Conservation (phyloP, 352 stramenopile species). For the Pythium sp. region DNA sequence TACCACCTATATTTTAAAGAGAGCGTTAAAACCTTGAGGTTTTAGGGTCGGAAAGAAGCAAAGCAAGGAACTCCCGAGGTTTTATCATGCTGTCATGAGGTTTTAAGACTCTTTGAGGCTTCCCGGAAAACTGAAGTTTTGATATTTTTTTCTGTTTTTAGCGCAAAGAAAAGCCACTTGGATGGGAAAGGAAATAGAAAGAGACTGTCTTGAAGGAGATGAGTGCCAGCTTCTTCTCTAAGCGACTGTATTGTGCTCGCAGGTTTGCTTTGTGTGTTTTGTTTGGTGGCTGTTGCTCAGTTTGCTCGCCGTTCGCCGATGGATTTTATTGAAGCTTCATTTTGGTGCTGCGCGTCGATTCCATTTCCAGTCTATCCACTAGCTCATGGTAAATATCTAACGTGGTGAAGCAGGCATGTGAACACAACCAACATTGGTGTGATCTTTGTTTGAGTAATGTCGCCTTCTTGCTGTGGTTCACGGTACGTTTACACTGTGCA, state of each 20-base stretch:
- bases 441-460: background rate
- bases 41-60: background rate
- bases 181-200: background rate
- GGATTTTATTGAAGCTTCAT: background rate
- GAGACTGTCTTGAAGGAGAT: background rate
- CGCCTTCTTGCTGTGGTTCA: background rate
- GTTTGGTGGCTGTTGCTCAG: background rate
- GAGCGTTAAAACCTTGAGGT: background rate
- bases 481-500: background rate
- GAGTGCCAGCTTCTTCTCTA: background rate
- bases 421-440: background rate
- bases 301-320: too few relatives aligned
- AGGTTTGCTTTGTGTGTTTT: background rate
- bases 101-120: background rate
- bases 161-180: background rate
- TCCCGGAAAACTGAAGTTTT: constrained; percentile 12
- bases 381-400: too few relatives aligned
- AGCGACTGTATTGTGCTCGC: background rate
- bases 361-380: too few relatives aligned
- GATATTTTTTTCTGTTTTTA: constrained; percentile 11
- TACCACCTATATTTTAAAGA: too few relatives aligned
- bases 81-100: constrained; percentile 10
- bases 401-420: background rate
- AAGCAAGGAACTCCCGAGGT: background rate
- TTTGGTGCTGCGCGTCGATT: too few relatives aligned